Percentiles rank a stretch among this genome's conserved stretches.
These are phyloP conservation scores for Rhexocercosporidium sp. DNA, from an alignment of 2,329 filamentous ascomycete species.

Conservation along the genomic window DNA sequence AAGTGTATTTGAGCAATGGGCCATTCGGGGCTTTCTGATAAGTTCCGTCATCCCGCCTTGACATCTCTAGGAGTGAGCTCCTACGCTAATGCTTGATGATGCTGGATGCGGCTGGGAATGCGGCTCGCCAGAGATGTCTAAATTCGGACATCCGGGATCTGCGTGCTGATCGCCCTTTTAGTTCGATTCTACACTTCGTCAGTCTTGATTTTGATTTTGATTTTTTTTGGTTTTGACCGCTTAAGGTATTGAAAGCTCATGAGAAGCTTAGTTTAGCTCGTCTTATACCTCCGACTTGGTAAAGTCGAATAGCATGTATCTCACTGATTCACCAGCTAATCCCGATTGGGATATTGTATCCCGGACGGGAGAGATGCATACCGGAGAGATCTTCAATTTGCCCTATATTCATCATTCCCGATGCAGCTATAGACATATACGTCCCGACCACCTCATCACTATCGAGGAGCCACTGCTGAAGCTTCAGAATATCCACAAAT, in stretches of 20 bases:
- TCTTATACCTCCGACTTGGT: no score
- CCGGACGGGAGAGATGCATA: no score
- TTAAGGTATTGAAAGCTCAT: no score
- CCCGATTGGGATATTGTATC: no score
- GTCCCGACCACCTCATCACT: not conserved
- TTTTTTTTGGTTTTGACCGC: not conserved
- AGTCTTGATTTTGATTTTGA: not conserved
- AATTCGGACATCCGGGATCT: not conserved
- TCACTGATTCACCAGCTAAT: no score
- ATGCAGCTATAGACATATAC: no score
- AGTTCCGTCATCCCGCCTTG: not conserved
- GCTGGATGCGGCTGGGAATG: not conserved
- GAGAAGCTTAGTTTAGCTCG: no score
- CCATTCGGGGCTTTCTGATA: not conserved
- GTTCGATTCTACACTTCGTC: not conserved
- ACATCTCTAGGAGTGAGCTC: not conserved
- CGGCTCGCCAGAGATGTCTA: not conserved
- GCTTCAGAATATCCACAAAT: not conserved
- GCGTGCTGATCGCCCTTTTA: not conserved
- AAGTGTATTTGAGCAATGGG: not conserved
- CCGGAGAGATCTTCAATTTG: not conserved
- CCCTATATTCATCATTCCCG: no score
- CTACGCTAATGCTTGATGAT: slow-evolving; percentile 1
- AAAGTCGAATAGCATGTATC: no score
- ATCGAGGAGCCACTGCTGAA: not conserved